Conservation (phyloP, 768 basidiomycete species). For the Lactarius akahatsu region DNA sequence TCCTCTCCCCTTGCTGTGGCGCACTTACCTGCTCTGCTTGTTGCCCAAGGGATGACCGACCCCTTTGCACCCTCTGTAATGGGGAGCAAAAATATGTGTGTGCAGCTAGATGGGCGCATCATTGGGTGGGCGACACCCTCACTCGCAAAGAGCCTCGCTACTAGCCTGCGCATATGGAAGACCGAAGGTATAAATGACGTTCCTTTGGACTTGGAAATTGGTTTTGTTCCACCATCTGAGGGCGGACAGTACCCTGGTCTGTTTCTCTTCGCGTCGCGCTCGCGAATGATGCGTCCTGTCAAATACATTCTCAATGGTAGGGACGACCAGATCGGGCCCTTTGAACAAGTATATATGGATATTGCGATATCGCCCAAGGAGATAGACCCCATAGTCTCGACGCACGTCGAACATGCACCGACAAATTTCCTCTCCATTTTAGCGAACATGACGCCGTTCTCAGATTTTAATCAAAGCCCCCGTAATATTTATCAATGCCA, state of each 20-base stretch:
- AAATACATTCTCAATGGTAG: slow-evolving; percentile 84
- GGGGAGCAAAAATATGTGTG: slow-evolving; percentile 76
- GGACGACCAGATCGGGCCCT: slow-evolving; percentile 89
- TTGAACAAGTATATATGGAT: slow-evolving; percentile 99
- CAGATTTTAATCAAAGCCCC: slow-evolving; percentile 97
- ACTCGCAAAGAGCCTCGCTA: slow-evolving; percentile 78
- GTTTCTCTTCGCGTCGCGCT: slow-evolving; percentile 81
- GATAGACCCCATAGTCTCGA: slow-evolving; percentile 67
- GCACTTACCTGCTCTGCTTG: slow-evolving; percentile 79
- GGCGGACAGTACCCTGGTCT: slow-evolving; percentile 97
- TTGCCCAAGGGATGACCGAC: slow-evolving; percentile 92
- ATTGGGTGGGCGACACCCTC: slow-evolving; percentile 88
- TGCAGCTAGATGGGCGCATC: slow-evolving; percentile 94
- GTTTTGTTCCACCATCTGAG: slow-evolving; percentile 77
- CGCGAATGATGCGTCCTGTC: slow-evolving; percentile 98
- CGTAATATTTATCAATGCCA: slow-evolving; percentile 94
- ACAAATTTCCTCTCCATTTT: slow-evolving; percentile 96
- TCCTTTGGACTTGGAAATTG: slow-evolving; percentile 93
- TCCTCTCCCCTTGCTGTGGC: slow-evolving; percentile 71
- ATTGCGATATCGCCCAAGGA: slow-evolving; percentile 90
- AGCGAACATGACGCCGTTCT: slow-evolving; percentile 97
- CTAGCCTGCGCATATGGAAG: slow-evolving; percentile 88
- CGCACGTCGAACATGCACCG: slow-evolving; percentile 91
- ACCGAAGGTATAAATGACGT: slow-evolving; percentile 80
- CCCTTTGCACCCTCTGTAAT: slow-evolving; percentile 77